phyloP scores from a whole-genome alignment of 208 protist genomes.

The Leishmania mexicana region DNA sequence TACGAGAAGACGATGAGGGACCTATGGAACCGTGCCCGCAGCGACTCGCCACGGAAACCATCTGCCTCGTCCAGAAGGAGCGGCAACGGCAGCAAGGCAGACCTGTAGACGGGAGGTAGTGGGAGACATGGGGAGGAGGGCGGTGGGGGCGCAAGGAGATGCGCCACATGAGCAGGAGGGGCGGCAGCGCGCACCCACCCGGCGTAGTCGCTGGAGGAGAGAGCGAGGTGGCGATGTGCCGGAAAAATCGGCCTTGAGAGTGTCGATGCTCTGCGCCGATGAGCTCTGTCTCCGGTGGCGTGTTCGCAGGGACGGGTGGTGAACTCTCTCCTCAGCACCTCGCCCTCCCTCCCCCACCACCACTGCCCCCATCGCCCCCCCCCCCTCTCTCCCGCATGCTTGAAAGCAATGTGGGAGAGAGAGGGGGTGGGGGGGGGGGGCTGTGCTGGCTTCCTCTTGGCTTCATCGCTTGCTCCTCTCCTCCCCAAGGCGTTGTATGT shows the following conservation, averaged over 20 bases:
- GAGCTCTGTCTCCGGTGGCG: neutral
- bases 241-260: neutral
- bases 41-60: constrained; percentile 13
- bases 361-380: neutral
- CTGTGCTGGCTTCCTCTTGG: neutral
- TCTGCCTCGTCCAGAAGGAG: constrained; percentile 12
- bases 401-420: neutral
- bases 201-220: neutral
- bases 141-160: neutral
- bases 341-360: neutral
- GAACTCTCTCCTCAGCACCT: neutral
- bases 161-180: neutral
- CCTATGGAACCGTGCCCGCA: constrained; percentile 29
- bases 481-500: neutral
- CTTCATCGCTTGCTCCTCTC: neutral
- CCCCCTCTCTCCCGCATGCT: neutral
- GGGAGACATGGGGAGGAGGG: neutral
- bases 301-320: neutral
- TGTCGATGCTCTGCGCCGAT: neutral
- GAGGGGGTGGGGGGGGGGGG: too few species aligned
- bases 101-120: constrained; percentile 26
- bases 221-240: neutral
- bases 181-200: neutral
- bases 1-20: constrained; percentile 33
- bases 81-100: constrained; percentile 1